These are phyloP conservation scores for Coemansia sp. DNA, from an alignment of 192 early-diverging fungal genomes.

Conservation along the genomic window DNA sequence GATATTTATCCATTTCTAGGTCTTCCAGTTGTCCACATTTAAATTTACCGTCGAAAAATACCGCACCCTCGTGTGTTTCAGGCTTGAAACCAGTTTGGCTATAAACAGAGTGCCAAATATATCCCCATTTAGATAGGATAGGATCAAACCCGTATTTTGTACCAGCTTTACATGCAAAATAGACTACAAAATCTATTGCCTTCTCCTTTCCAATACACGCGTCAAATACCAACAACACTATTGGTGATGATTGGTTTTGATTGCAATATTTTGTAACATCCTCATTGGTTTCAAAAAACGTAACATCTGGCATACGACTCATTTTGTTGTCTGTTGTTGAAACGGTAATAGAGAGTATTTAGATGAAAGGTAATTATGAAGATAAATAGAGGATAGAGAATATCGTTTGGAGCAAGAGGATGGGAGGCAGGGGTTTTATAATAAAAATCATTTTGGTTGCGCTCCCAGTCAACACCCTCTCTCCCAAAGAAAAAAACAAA, in stretches of 20 bases:
- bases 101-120: background rate
- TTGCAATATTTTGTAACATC: background rate
- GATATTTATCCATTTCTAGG: background rate
- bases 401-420: too few species aligned
- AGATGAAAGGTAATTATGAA: too few species aligned
- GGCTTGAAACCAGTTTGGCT: background rate
- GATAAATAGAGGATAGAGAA: too few species aligned
- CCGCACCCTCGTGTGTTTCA: background rate
- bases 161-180: background rate
- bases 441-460: too few species aligned
- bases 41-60: background rate
- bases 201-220: background rate
- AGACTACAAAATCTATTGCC: background rate
- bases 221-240: background rate
- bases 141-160: background rate
- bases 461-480: too few species aligned
- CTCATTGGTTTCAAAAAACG: background rate
- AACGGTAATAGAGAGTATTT: too few species aligned
- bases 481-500: too few species aligned
- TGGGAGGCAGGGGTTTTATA: too few species aligned
- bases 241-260: background rate
- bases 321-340: background rate
- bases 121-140: background rate
- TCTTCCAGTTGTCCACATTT: too few species aligned
- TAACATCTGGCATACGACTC: background rate